A percentile compares a stretch with the other conserved stretches of the same genome.
phyloP scores from a whole-genome alignment of 768 basidiomycete genomes.

The Megacollybia marginata region DNA sequence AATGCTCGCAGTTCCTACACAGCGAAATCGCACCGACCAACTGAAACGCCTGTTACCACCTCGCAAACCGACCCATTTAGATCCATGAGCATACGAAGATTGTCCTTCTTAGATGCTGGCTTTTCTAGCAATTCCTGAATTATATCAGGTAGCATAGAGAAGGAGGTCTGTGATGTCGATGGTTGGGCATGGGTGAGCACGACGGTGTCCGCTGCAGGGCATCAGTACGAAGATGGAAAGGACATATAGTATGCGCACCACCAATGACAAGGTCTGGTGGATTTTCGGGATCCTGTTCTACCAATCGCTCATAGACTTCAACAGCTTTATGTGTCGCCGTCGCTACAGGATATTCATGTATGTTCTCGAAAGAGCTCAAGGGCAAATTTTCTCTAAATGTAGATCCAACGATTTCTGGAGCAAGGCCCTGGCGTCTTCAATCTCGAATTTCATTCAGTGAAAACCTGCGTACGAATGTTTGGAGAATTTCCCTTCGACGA shows the following conservation, averaged over 20 bases:
- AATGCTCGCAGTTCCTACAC: background rate
- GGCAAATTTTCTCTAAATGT: slow-evolving; percentile 76
- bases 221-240: background rate
- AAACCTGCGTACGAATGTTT: slow-evolving; percentile 53
- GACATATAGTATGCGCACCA: slow-evolving; percentile 29
- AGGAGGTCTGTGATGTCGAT: slow-evolving; percentile 46
- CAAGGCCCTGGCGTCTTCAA: slow-evolving; percentile 24
- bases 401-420: slow-evolving; percentile 67
- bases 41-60: slow-evolving; percentile 83
- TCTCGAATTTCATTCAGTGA: background rate
- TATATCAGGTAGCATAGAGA: slow-evolving; percentile 41
- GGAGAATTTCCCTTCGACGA: slow-evolving; percentile 76
- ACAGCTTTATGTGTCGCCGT: slow-evolving; percentile 76
- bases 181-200: slow-evolving; percentile 77
- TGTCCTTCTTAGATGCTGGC: slow-evolving; percentile 69
- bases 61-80: slow-evolving; percentile 84
- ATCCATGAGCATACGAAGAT: slow-evolving; percentile 81
- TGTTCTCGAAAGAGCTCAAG: slow-evolving; percentile 57
- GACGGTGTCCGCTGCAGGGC: slow-evolving; percentile 78
- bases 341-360: slow-evolving; percentile 68
- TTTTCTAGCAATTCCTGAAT: slow-evolving; percentile 86
- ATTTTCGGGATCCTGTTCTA: slow-evolving; percentile 54
- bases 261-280: slow-evolving; percentile 76
- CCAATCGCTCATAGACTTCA: slow-evolving; percentile 83
- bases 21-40: slow-evolving; percentile 44